Conservation (phyloP, 176 grass and related monocot species). For the Raddia guianensis region DNA sequence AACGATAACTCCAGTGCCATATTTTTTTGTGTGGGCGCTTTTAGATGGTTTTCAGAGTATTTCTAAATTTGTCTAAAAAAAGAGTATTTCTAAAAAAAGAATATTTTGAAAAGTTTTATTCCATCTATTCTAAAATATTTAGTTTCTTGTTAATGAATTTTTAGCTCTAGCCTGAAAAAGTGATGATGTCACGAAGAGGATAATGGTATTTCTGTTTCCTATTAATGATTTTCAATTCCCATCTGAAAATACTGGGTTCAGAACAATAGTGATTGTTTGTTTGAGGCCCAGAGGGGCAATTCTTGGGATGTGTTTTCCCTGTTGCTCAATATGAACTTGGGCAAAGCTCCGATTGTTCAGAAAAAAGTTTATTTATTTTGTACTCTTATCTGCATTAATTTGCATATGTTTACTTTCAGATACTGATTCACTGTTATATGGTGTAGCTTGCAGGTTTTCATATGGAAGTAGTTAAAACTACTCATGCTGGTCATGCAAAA, state of each 20-base stretch:
- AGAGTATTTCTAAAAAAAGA: neutral
- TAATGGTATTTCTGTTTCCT: neutral
- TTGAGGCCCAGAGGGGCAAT: neutral
- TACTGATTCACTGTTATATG: slow-evolving; percentile 29
- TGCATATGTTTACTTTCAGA: neutral
- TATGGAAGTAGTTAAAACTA: slow-evolving; percentile 95
- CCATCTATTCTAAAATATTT: neutral
- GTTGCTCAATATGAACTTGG: neutral
- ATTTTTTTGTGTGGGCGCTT: neutral
- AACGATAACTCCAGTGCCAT: neutral
- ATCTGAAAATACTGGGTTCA: neutral
- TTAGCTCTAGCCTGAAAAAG: neutral
- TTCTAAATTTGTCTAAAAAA: neutral
- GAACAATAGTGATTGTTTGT: slow-evolving; percentile 1
- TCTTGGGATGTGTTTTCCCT: neutral
- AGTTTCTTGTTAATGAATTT: neutral
- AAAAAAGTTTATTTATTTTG: neutral
- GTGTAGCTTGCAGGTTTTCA: slow-evolving; percentile 95
- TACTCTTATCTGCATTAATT: neutral
- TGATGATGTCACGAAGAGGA: neutral
- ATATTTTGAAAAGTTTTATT: neutral
- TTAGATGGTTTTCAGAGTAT: neutral
- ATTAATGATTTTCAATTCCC: neutral
- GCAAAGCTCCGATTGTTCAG: too few relatives aligned
- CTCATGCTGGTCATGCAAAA: slow-evolving; percentile 90